Evolutionary conservation across 768 basidiomycete species (phyloP).

Genomic region (Epithele typhae): DNA sequence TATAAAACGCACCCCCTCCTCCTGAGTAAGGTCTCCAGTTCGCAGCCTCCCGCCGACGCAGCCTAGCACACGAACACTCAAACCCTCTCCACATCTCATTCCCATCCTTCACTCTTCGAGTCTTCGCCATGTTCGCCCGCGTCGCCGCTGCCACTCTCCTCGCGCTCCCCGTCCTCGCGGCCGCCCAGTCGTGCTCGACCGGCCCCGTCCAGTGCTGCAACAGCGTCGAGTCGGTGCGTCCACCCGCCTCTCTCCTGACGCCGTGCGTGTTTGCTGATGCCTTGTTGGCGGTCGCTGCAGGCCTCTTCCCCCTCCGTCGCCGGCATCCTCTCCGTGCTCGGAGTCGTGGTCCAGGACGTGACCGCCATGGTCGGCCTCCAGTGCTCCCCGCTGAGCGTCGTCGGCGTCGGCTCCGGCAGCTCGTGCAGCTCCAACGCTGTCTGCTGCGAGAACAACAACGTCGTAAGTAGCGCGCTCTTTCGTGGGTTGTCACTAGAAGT

Average conservation of each 20-base stretch:
- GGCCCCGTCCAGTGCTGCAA: slow-evolving; percentile 15
- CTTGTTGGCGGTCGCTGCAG: background rate
- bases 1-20: background rate
- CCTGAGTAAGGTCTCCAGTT: background rate
- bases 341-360: slow-evolving; percentile 8
- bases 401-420: slow-evolving; percentile 6
- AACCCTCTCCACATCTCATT: too few species aligned
- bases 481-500: background rate
- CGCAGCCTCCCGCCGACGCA: background rate
- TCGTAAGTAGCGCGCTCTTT: slow-evolving; percentile 1
- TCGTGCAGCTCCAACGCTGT: slow-evolving; percentile 9
- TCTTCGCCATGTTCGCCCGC: slow-evolving; percentile 13
- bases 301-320: slow-evolving; percentile 1
- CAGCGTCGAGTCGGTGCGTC: slow-evolving; percentile 8
- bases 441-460: slow-evolving; percentile 17
- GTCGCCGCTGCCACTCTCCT: slow-evolving; percentile 12
- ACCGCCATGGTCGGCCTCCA: slow-evolving; percentile 4
- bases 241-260: background rate
- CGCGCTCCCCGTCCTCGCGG: slow-evolving; percentile 15
- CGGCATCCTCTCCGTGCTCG: slow-evolving; percentile 4
- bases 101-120: background rate
- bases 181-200: slow-evolving; percentile 12
- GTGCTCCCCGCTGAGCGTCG: slow-evolving; percentile 13
- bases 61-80: background rate
- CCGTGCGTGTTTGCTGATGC: background rate